Conservation (phyloP, 2,329 filamentous ascomycete species). For the Beauveria caledonica region DNA sequence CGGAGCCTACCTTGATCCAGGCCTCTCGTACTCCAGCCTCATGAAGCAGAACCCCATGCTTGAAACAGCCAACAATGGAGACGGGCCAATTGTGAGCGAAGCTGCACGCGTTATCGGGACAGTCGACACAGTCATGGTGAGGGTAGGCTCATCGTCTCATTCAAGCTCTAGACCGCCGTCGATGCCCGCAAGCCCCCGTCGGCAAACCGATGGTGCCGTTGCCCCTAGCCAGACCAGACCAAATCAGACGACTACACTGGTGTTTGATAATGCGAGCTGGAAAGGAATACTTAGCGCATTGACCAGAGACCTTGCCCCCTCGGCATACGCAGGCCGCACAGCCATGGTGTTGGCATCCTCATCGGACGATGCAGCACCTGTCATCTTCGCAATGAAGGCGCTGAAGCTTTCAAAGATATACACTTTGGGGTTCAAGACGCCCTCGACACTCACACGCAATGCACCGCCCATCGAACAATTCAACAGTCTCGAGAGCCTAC, state of each 20-base stretch:
- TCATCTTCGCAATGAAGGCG: slow-evolving; percentile 70
- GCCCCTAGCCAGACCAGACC: slow-evolving; percentile 31
- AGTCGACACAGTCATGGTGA: slow-evolving; percentile 71
- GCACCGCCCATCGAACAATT: slow-evolving; percentile 67
- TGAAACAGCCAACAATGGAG: slow-evolving; percentile 38
- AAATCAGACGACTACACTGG: slow-evolving; percentile 41
- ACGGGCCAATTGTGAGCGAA: slow-evolving; percentile 57
- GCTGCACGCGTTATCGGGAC: slow-evolving; percentile 72
- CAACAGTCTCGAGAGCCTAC: slow-evolving; percentile 60
- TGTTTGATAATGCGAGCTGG: slow-evolving; percentile 80
- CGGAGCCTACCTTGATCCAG: slow-evolving; percentile 72
- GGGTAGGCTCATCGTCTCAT: slow-evolving; percentile 27
- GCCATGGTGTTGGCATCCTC: slow-evolving; percentile 68
- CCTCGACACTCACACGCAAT: slow-evolving; percentile 52
- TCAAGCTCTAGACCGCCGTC: slow-evolving; percentile 38
- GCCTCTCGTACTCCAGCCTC: slow-evolving; percentile 53
- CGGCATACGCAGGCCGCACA: slow-evolving; percentile 67
- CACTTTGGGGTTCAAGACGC: slow-evolving; percentile 70
- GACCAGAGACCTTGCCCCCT: slow-evolving; percentile 73
- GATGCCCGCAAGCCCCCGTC: slow-evolving; percentile 39
- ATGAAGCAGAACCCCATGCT: slow-evolving; percentile 49
- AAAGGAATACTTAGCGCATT: slow-evolving; percentile 76
- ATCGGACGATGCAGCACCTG: slow-evolving; percentile 67
- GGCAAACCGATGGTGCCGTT: slow-evolving; percentile 23
- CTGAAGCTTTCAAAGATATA: slow-evolving; percentile 72